Conservation (phyloP, 2,329 filamentous ascomycete genomes). For the Fusarium albosuccineum region DNA sequence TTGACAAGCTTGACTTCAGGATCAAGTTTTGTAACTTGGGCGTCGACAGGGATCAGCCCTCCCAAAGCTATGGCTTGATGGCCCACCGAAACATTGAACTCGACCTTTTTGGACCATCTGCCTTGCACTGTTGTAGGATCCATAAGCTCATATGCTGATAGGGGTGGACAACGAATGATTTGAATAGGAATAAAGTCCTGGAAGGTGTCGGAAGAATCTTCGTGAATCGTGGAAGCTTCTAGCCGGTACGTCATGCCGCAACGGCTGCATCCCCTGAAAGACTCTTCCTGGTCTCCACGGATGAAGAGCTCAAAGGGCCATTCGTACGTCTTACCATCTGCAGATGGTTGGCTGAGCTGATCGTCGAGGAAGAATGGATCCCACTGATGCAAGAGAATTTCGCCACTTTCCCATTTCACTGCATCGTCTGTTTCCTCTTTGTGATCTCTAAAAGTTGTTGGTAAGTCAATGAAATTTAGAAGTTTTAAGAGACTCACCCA, state of each 20-base stretch:
- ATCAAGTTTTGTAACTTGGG: not conserved
- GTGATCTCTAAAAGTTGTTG: not conserved
- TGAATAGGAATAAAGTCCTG: constrained; percentile 5
- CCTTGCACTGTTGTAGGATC: constrained; percentile 7
- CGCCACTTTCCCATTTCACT: not conserved
- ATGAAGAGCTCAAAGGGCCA: constrained; percentile 16
- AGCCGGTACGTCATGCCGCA: constrained; percentile 9
- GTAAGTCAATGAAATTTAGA: not conserved
- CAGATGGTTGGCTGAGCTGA: not conserved
- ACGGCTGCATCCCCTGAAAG: constrained; percentile 5
- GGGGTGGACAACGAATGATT: not conserved
- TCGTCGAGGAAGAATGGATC: not conserved
- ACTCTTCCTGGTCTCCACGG: constrained; percentile 11
- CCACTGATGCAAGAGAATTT: not conserved
- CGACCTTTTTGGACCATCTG: not conserved
- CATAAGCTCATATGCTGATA: constrained; percentile 14
- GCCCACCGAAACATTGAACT: not conserved
- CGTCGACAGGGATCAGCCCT: constrained; percentile 1
- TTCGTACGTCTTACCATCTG: not conserved
- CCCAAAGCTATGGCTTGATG: constrained; percentile 15
- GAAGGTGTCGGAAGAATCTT: not conserved
- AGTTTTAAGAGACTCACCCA: not conserved
- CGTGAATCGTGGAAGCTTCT: not conserved
- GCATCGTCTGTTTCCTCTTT: not conserved
- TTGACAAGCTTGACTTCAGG: not conserved